Percentiles rank a stretch among this genome's conserved stretches.
phyloP scores from a whole-genome alignment of 2,329 filamentous ascomycete genomes.

The Lachnellula occidentalis region DNA sequence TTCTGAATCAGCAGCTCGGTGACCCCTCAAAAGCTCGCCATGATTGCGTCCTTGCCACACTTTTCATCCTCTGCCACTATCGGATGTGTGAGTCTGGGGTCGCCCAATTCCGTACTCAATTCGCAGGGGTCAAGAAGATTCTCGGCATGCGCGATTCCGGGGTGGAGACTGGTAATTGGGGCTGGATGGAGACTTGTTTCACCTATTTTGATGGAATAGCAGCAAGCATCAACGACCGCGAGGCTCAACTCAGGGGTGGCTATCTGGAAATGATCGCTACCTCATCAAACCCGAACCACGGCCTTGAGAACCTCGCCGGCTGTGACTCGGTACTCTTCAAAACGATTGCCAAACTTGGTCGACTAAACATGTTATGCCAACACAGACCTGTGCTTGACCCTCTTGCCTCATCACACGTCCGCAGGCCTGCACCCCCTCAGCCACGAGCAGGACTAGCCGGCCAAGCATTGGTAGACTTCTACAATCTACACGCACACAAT shows the following conservation, averaged over 20 bases:
- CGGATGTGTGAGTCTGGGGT: conserved; percentile 91
- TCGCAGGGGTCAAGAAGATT: conserved; percentile 88
- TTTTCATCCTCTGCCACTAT: conserved; percentile 84
- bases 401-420: conserved; percentile 26
- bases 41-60: conserved; percentile 81
- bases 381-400: conserved; percentile 50
- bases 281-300: conserved; percentile 53
- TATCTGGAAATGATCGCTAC: conserved; percentile 58
- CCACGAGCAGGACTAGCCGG: conserved; percentile 36
- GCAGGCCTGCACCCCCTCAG: conserved; percentile 25
- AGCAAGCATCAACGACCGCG: conserved; percentile 84
- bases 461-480: conserved; percentile 42
- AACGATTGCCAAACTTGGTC: conserved; percentile 74
- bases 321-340: conserved; percentile 86
- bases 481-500: conserved; percentile 48
- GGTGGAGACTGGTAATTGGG: conserved; percentile 59
- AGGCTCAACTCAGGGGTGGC: conserved; percentile 67
- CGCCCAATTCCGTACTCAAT: conserved; percentile 88
- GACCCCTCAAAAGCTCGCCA: conserved; percentile 70
- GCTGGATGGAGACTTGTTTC: conserved; percentile 90
- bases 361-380: conserved; percentile 79
- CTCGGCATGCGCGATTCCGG: conserved; percentile 66
- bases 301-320: conserved; percentile 74
- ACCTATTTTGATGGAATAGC: conserved; percentile 94
- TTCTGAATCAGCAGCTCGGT: conserved; percentile 78